phyloP scores from a whole-genome alignment of 1,284 basidiomycete genomes.

The Pulveroboletus sp. region DNA sequence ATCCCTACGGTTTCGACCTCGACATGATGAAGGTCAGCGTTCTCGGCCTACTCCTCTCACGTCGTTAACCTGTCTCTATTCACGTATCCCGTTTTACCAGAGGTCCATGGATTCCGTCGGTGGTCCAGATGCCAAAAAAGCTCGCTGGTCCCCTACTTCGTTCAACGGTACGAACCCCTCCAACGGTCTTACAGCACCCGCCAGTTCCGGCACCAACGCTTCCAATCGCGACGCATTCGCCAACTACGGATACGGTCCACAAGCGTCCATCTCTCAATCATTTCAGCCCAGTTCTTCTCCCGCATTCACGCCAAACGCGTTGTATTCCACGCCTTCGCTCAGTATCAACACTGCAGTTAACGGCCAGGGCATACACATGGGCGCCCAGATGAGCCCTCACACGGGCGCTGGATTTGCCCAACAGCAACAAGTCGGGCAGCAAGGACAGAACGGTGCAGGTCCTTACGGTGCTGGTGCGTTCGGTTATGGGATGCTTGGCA shows the following conservation, averaged over 20 bases:
- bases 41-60: neutral
- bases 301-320: constrained; percentile 45
- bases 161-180: constrained; percentile 45
- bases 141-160: constrained; percentile 78
- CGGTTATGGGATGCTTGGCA: constrained; percentile 74
- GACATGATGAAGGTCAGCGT: constrained; percentile 82
- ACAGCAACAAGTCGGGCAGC: constrained; percentile 47
- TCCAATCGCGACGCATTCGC: constrained; percentile 68
- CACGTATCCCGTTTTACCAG: constrained; percentile 38
- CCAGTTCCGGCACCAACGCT: constrained; percentile 39
- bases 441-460: constrained; percentile 43
- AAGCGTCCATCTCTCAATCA: constrained; percentile 60
- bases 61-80: constrained; percentile 7
- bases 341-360: constrained; percentile 64
- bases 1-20: constrained; percentile 73
- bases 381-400: constrained; percentile 65
- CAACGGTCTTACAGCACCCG: constrained; percentile 32
- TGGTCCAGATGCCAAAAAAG: constrained; percentile 83
- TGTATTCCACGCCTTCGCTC: constrained; percentile 72
- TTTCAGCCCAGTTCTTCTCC: constrained; percentile 48
- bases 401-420: constrained; percentile 47
- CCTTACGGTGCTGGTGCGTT: constrained; percentile 52
- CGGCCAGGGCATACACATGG: constrained; percentile 46
- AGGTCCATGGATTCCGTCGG: constrained; percentile 78
- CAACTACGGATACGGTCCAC: constrained; percentile 81